Evolutionary conservation across 2,329 filamentous ascomycete genomes (phyloP).

Genomic region (Fusarium domesticum): DNA sequence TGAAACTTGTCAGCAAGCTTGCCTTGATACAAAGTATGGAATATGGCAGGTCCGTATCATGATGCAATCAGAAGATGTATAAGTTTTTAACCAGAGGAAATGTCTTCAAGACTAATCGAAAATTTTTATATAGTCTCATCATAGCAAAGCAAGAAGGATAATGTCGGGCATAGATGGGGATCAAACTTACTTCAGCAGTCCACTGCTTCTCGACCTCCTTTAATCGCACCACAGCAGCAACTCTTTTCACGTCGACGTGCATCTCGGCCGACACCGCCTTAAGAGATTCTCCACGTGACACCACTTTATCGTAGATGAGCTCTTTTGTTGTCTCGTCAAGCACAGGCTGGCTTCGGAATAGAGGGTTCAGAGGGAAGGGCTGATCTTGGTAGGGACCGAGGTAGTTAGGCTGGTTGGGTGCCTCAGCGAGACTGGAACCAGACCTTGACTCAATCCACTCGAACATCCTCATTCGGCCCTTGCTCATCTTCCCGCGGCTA

Average conservation of each 20-base stretch:
- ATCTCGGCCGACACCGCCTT: constrained; percentile 74
- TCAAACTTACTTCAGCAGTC: constrained; percentile 65
- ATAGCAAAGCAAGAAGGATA: constrained; percentile 30
- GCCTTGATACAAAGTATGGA: background rate
- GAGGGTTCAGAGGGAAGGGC: constrained; percentile 72
- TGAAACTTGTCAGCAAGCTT: constrained; percentile 23
- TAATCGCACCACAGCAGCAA: constrained; percentile 80
- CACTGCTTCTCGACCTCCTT: constrained; percentile 83
- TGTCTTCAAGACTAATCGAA: constrained; percentile 99
- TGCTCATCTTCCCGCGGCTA: constrained; percentile 38
- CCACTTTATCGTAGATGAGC: constrained; percentile 69
- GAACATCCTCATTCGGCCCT: constrained; percentile 38
- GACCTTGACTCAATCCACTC: constrained; percentile 35
- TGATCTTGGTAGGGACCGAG: constrained; percentile 38
- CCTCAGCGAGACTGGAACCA: constrained; percentile 26
- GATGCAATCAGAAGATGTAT: constrained; percentile 29
- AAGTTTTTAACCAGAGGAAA: constrained; percentile 75
- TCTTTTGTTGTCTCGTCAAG: constrained; percentile 71
- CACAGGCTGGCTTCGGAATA: constrained; percentile 69
- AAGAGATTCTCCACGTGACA: constrained; percentile 63
- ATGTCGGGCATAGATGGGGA: constrained; percentile 4
- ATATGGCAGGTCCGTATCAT: constrained; percentile 8
- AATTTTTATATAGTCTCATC: constrained; percentile 67
- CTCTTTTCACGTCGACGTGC: constrained; percentile 76
- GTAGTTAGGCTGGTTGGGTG: constrained; percentile 35